Conservation (phyloP, 2,329 filamentous ascomycete species). For the Botrytis sinoallii region DNA sequence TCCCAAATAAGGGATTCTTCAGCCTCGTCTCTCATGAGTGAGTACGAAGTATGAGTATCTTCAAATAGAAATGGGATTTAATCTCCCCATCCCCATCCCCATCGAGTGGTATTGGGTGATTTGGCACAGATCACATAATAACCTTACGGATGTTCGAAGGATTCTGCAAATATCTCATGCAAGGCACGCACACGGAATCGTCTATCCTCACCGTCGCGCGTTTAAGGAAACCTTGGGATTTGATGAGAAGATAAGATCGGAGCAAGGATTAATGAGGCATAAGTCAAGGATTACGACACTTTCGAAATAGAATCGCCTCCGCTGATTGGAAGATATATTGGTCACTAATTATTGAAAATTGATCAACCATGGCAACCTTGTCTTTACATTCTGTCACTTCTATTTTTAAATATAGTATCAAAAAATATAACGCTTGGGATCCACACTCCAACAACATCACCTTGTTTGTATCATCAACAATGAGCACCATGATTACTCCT, state of each 20-base stretch:
- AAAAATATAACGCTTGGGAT: neutral
- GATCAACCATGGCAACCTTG: neutral
- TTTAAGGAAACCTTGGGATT: neutral
- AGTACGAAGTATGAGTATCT: neutral
- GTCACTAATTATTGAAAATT: conserved; percentile 12
- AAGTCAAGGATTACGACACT: neutral
- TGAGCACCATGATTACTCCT: conserved; percentile 5
- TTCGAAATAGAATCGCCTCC: neutral
- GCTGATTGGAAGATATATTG: conserved; percentile 9
- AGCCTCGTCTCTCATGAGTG: conserved; percentile 2
- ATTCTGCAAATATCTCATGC: conserved; percentile 10
- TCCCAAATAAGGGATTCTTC: neutral
- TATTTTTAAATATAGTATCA: conserved; percentile 13
- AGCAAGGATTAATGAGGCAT: neutral
- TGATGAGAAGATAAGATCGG: neutral
- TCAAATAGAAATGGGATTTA: conserved; percentile 13
- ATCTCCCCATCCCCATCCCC: neutral
- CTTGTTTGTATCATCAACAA: neutral
- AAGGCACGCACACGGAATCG: neutral
- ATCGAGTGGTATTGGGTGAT: neutral
- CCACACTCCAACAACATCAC: conserved; percentile 9
- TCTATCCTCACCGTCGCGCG: conserved; percentile 11
- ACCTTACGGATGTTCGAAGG: neutral
- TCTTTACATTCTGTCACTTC: neutral
- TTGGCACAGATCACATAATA: conserved; percentile 8